Conservation (phyloP, 202 grass and related monocot genomes). For the Carex sylvatica region DNA sequence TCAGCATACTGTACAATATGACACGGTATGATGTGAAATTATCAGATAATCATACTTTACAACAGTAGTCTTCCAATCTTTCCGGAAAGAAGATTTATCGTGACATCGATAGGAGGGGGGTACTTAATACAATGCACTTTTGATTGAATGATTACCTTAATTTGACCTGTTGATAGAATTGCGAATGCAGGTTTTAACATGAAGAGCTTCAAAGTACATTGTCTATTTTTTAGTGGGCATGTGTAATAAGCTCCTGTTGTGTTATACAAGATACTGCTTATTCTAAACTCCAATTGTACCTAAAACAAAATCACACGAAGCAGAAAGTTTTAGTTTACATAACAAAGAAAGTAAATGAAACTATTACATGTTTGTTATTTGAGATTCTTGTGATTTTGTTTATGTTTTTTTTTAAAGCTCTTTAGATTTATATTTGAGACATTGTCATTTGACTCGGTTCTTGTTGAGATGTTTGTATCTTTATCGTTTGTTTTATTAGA, state of each 20-base stretch:
- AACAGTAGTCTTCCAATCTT: neutral
- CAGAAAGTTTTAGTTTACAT: neutral
- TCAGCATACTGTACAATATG: neutral
- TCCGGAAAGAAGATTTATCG: neutral
- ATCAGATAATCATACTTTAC: neutral
- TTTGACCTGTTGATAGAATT: constrained; percentile 31
- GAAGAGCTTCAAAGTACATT: constrained; percentile 41
- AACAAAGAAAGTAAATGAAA: neutral
- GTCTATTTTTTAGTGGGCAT: constrained; percentile 32
- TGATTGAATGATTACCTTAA: constrained; percentile 18
- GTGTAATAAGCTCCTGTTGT: constrained; percentile 51
- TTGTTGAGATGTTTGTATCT: too few relatives aligned
- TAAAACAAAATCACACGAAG: constrained; percentile 34
- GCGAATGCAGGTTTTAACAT: constrained; percentile 38
- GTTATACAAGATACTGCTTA: constrained; percentile 51
- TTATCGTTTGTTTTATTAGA: too few relatives aligned
- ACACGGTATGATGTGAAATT: neutral
- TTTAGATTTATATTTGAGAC: neutral
- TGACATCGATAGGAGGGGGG: neutral
- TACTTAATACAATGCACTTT: neutral
- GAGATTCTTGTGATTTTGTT: neutral
- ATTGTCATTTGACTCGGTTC: neutral
- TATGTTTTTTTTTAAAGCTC: neutral
- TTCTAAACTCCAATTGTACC: constrained; percentile 50
- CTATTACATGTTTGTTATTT: neutral